Percentiles rank a stretch among this genome's conserved stretches.
These are phyloP conservation scores for Naematelia aurantialba DNA, from an alignment of 768 basidiomycete genomes.

Conservation along the genomic window DNA sequence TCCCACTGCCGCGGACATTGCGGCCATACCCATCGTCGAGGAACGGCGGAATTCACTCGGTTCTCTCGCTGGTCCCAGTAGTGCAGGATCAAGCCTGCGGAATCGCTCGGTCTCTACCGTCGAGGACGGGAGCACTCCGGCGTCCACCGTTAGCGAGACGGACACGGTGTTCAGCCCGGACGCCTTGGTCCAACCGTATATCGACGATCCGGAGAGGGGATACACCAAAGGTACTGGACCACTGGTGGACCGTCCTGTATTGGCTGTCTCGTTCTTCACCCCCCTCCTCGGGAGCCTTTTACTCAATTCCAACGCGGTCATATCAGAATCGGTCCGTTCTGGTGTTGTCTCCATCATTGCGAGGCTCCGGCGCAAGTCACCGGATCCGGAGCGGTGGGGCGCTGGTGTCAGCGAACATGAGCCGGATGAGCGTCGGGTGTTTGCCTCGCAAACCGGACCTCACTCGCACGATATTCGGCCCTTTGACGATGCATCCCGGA, in stretches of 20 bases:
- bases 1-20: conserved; percentile 31
- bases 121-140: background rate
- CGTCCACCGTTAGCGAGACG: background rate
- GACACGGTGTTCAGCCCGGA: conserved; percentile 27
- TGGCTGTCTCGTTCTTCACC: conserved; percentile 83
- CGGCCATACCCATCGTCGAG: conserved; percentile 8
- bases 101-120: background rate
- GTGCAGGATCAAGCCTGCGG: conserved; percentile 15
- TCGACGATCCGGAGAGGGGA: conserved; percentile 12
- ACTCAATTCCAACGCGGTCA: conserved; percentile 69
- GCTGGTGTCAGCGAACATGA: conserved; percentile 46
- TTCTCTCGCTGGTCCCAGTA: conserved; percentile 5
- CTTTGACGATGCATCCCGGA: conserved; percentile 54
- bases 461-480: conserved; percentile 44
- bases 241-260: conserved; percentile 32
- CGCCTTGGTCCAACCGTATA: background rate
- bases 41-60: conserved; percentile 4
- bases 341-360: conserved; percentile 74
- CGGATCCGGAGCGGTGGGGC: conserved; percentile 32
- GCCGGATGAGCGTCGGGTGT: conserved; percentile 30
- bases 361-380: conserved; percentile 60
- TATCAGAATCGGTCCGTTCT: conserved; percentile 68
- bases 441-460: conserved; percentile 42
- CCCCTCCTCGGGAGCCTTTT: conserved; percentile 84
- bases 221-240: conserved; percentile 18